These are phyloP conservation scores for Trifolium dubium DNA, from an alignment of 306 rosid species.

Conservation along the genomic window DNA sequence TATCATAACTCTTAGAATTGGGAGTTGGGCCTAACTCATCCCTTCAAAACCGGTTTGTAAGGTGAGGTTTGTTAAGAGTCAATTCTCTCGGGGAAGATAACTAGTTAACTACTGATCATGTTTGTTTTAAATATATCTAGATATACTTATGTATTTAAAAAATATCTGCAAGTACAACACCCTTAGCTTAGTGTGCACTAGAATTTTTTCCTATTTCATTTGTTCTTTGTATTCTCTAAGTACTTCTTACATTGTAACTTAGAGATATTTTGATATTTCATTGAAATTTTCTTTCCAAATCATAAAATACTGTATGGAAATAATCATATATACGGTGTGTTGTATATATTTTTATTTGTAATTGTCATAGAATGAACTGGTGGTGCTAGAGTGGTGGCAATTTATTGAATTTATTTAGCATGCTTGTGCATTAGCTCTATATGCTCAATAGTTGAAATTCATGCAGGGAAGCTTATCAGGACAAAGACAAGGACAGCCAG, in stretches of 20 bases:
- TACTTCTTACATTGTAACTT: not conserved
- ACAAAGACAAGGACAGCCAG: conserved; percentile 97
- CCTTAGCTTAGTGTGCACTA: not conserved
- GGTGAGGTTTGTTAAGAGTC: too few relatives aligned
- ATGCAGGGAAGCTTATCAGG: conserved; percentile 96
- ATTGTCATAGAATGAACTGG: conserved; percentile 6
- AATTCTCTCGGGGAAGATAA: conserved; percentile 1
- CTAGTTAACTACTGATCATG: not conserved
- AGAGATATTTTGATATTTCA: not conserved
- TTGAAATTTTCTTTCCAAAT: conserved; percentile 9
- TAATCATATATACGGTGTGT: conserved; percentile 26
- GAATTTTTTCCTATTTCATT: not conserved
- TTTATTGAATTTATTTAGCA: conserved; percentile 26
- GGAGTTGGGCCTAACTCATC: too few relatives aligned
- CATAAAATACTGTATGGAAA: conserved; percentile 20
- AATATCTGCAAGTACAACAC: not conserved
- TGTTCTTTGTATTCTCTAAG: not conserved
- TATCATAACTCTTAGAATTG: too few relatives aligned
- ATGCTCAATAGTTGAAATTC: conserved; percentile 39
- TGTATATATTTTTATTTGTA: not conserved
- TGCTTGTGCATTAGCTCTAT: conserved; percentile 41
- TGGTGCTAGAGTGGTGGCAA: conserved; percentile 26
- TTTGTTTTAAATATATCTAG: not conserved
- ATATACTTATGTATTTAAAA: not conserved
- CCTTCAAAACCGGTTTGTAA: too few relatives aligned